A percentile compares a stretch with the other conserved stretches of the same genome.
phyloP scores from a whole-genome alignment of 1,139 yeast genomes.

The Eremothecium cymbalariae region DNA sequence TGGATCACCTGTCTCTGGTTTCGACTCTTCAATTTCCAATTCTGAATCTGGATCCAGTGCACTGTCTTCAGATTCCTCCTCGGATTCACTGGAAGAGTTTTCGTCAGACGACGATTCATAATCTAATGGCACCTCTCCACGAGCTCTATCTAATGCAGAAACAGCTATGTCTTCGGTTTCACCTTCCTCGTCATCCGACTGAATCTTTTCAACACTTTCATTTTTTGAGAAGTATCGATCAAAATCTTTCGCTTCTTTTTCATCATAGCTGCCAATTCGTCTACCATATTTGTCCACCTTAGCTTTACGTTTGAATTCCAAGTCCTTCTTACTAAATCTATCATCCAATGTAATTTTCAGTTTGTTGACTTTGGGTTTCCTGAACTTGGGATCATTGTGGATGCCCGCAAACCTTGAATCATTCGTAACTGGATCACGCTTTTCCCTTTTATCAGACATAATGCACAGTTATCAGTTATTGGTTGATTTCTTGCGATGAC shows the following conservation, averaged over 20 bases:
- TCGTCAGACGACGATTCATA: conserved; percentile 36
- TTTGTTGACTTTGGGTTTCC: conserved; percentile 59
- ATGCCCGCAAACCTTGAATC: conserved; percentile 77
- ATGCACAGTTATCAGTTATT: background rate
- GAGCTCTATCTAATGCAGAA: conserved; percentile 49
- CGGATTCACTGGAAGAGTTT: conserved; percentile 36
- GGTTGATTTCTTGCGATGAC: background rate
- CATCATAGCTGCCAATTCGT: conserved; percentile 42
- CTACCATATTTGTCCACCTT: conserved; percentile 86
- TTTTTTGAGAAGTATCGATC: conserved; percentile 49
- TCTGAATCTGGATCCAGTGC: conserved; percentile 38
- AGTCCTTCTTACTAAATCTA: conserved; percentile 70
- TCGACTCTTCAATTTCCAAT: conserved; percentile 46
- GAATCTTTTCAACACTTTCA: conserved; percentile 25
- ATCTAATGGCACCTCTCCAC: conserved; percentile 50
- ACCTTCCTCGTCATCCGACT: conserved; percentile 18
- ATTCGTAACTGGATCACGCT: conserved; percentile 32
- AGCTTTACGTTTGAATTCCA: conserved; percentile 47
- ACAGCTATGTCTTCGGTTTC: conserved; percentile 20
- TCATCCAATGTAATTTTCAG: conserved; percentile 76
- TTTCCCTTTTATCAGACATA: conserved; percentile 14
- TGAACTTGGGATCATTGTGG: conserved; percentile 84
- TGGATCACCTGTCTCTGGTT: conserved; percentile 82
- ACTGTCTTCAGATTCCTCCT: conserved; percentile 34
- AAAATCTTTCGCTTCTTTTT: conserved; percentile 41